phyloP scores from a whole-genome alignment of 2,329 filamentous ascomycete species.

The Ophiostoma sp. region DNA sequence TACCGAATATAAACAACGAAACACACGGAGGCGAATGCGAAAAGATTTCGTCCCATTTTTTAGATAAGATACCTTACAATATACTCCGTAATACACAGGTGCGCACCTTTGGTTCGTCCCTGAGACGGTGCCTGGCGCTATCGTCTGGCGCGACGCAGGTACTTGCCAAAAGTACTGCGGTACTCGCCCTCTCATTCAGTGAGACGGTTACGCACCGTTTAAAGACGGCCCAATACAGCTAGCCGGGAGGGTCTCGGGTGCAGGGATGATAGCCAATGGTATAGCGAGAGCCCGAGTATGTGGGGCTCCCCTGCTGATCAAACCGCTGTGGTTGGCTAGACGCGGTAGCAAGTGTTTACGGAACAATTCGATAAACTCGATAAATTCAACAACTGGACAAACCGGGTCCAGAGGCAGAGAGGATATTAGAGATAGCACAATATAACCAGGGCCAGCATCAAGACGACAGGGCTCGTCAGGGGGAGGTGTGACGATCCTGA shows the following conservation, averaged over 20 bases:
- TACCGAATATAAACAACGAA: no score
- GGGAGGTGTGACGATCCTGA: background rate
- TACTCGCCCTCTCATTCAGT: background rate
- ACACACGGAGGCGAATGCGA: background rate
- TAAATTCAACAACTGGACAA: no score
- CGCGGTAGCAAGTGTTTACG: background rate
- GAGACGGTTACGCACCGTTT: slow-evolving; percentile 10
- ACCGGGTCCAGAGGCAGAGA: no score
- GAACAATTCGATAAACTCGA: background rate
- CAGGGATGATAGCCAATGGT: background rate
- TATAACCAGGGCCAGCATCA: no score
- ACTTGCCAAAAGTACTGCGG: background rate
- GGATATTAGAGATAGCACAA: no score
- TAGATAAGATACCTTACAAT: background rate
- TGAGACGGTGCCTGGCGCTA: slow-evolving; percentile 12
- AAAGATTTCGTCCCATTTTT: background rate
- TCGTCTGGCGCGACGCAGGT: slow-evolving; percentile 11
- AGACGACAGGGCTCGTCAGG: slow-evolving; percentile 1
- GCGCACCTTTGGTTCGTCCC: background rate
- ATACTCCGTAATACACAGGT: background rate
- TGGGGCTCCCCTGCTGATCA: background rate
- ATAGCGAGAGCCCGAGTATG: background rate
- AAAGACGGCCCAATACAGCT: background rate
- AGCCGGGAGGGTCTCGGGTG: background rate
- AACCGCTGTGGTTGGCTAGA: background rate